Conservation (phyloP, 2,329 filamentous ascomycete species). For the Magnaporthales sp. region DNA sequence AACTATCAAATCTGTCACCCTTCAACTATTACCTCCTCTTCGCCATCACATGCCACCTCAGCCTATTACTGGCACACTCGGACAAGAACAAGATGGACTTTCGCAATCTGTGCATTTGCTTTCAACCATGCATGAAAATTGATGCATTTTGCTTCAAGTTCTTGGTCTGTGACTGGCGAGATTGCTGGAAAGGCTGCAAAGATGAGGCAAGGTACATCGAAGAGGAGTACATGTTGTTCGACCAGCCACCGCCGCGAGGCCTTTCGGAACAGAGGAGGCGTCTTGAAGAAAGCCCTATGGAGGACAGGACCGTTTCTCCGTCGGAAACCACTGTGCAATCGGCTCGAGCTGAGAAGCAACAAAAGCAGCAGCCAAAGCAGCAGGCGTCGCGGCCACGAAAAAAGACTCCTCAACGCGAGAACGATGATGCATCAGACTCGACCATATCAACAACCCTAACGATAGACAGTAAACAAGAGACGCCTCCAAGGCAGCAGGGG, state of each 20-base stretch:
- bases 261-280: conserved; percentile 16
- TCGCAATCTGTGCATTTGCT: conserved; percentile 90
- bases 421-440: conserved; percentile 32
- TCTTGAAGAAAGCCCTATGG: conserved; percentile 13
- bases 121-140: conserved; percentile 94
- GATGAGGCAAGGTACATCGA: conserved; percentile 76
- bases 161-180: conserved; percentile 87
- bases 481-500: conserved; percentile 21
- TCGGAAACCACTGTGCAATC: conserved; percentile 55
- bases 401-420: conserved; percentile 21
- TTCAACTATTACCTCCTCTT: conserved; percentile 98
- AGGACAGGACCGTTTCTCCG: conserved; percentile 53
- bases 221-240: conserved; percentile 54
- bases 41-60: conserved; percentile 93
- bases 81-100: conserved; percentile 99
- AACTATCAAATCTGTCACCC: conserved; percentile 86
- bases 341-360: conserved; percentile 11
- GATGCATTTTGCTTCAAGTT: conserved; percentile 94
- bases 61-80: conserved; percentile 79
- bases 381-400: neutral
- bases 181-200: conserved; percentile 95
- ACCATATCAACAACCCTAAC: conserved; percentile 37
- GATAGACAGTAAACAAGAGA: conserved; percentile 31
- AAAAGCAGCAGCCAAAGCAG: conserved; percentile 30
- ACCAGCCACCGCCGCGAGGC: conserved; percentile 46